phyloP scores from a whole-genome alignment of 352 stramenopile species.

The Phytophthora crassamura region DNA sequence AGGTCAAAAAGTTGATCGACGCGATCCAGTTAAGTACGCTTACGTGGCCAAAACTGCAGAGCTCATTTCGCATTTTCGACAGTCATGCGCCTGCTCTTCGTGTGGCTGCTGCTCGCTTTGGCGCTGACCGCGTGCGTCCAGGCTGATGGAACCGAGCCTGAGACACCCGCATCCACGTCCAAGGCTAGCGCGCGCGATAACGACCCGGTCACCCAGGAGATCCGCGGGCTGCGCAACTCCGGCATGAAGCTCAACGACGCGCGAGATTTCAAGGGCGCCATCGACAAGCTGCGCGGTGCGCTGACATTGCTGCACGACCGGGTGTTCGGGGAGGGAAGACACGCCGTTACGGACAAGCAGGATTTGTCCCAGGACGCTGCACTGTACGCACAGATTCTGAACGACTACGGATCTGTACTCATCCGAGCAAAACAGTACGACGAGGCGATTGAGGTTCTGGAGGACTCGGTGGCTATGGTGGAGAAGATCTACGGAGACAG shows the following conservation, averaged over 20 bases:
- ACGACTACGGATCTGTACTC: constrained; percentile 80
- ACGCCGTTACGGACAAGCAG: constrained; percentile 52
- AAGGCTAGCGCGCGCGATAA: constrained; percentile 48
- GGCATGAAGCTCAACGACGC: constrained; percentile 82
- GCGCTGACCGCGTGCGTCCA: constrained; percentile 10
- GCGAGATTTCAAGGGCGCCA: constrained; percentile 51
- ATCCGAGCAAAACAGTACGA: constrained; percentile 77
- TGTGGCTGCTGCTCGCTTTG: constrained; percentile 42
- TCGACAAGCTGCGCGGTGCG: constrained; percentile 70
- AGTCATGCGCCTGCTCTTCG: constrained; percentile 22
- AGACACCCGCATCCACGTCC: constrained; percentile 32
- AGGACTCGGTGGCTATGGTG: constrained; percentile 77
- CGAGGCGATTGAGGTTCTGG: constrained; percentile 78
- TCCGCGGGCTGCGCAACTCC: constrained; percentile 73
- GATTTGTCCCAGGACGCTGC: constrained; percentile 77
- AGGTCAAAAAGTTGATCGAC: too few relatives aligned
- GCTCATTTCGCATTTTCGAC: constrained; percentile 6
- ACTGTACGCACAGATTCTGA: constrained; percentile 80
- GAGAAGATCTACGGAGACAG: constrained; percentile 81
- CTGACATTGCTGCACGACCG: constrained; percentile 73
- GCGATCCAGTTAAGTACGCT: constrained; percentile 43
- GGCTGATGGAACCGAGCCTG: constrained; percentile 1
- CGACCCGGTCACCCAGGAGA: constrained; percentile 68
- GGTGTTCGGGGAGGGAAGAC: constrained; percentile 66
- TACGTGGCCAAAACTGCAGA: constrained; percentile 15